These are phyloP conservation scores for Strobilomyces dryophilus DNA, from an alignment of 768 basidiomycete genomes.

Conservation along the genomic window DNA sequence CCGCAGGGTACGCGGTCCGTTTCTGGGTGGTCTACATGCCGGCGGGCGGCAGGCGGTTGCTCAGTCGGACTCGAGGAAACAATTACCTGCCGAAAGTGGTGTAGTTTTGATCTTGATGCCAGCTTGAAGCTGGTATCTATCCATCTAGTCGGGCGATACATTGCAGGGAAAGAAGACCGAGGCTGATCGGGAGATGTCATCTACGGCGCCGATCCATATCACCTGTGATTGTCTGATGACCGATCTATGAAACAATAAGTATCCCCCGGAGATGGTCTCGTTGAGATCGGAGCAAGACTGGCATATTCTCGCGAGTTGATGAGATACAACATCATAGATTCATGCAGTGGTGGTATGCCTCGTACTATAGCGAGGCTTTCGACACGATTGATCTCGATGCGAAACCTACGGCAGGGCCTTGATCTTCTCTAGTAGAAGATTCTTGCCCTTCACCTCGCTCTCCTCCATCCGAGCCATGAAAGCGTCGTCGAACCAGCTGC, in stretches of 20 bases:
- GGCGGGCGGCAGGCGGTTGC: too few species aligned
- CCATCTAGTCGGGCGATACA: neutral
- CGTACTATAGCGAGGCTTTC: constrained; percentile 4
- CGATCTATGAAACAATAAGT: too few species aligned
- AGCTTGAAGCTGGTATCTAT: too few species aligned
- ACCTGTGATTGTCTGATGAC: neutral
- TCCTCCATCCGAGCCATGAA: constrained; percentile 46
- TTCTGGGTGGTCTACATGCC: neutral
- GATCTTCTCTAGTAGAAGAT: constrained; percentile 61
- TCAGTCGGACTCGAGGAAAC: too few species aligned
- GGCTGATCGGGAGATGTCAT: neutral
- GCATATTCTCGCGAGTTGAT: too few species aligned
- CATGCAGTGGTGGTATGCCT: neutral
- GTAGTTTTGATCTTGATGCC: too few species aligned
- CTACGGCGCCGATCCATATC: neutral
- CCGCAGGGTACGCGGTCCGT: neutral
- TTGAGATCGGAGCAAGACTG: too few species aligned
- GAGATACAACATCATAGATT: neutral
- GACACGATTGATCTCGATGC: neutral
- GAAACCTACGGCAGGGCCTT: constrained; percentile 27
- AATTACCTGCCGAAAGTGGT: too few species aligned
- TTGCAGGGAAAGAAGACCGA: neutral
- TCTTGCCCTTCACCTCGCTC: constrained; percentile 65
- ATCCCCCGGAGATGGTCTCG: too few species aligned
- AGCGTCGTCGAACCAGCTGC: constrained; percentile 53